Evolutionary conservation across 169 alveolate species (phyloP).

Genomic region (Cryptosporidium felis): DNA sequence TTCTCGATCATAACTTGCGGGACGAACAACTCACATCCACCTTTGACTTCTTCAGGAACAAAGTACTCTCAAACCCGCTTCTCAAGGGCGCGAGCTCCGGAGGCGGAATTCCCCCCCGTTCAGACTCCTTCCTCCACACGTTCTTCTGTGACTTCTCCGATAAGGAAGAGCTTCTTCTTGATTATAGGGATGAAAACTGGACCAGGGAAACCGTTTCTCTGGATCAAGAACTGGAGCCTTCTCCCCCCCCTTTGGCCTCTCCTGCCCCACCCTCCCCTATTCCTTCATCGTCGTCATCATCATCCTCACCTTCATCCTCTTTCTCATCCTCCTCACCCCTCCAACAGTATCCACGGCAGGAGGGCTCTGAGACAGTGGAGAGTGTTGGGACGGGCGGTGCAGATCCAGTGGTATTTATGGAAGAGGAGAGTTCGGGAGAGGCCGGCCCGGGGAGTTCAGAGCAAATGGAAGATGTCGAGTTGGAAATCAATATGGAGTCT

Average conservation of each 20-base stretch:
- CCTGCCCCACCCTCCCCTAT: neutral
- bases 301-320: too few species aligned
- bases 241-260: too few species aligned
- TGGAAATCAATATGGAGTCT: constrained; percentile 16
- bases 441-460: too few species aligned
- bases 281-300: neutral
- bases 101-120: neutral
- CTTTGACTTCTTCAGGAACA: neutral
- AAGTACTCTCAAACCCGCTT: neutral
- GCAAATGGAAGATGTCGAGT: neutral
- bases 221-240: too few species aligned
- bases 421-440: neutral
- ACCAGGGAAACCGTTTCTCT: neutral
- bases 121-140: neutral
- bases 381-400: too few species aligned
- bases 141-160: neutral
- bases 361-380: too few species aligned
- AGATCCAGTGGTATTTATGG: too few species aligned
- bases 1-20: neutral
- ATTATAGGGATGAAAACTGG: neutral
- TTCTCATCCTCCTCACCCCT: too few species aligned
- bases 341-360: too few species aligned
- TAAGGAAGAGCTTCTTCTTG: neutral
- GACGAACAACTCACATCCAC: neutral
- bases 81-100: neutral